phyloP scores from a whole-genome alignment of 2,329 filamentous ascomycete genomes.

The Ceratocystis albifundus region DNA sequence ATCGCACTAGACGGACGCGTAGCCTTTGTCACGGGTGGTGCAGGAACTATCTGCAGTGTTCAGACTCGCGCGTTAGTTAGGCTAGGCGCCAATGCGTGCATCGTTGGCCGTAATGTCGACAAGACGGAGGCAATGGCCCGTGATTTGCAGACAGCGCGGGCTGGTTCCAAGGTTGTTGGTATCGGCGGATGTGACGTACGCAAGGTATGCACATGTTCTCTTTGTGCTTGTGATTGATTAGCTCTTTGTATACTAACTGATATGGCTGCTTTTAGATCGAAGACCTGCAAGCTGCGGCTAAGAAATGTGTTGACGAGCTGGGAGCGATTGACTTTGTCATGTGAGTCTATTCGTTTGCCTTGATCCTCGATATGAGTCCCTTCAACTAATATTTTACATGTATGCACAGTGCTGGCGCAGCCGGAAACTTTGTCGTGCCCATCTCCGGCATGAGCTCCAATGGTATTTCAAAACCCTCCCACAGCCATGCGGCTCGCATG shows the following conservation, averaged over 20 bases:
- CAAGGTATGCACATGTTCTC: conserved; percentile 39
- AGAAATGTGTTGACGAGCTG: conserved; percentile 68
- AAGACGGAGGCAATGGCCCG: conserved; percentile 74
- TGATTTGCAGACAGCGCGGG: conserved; percentile 68
- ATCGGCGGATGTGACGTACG: conserved; percentile 73
- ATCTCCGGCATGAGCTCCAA: conserved; percentile 73
- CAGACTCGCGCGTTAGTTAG: conserved; percentile 86
- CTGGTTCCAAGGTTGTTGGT: conserved; percentile 73
- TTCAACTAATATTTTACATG: neutral
- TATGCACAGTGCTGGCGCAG: conserved; percentile 66
- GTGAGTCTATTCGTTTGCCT: conserved; percentile 39
- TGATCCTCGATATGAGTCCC: neutral
- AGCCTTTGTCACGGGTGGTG: conserved; percentile 88
- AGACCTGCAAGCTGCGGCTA: conserved; percentile 59
- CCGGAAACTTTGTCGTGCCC: conserved; percentile 87
- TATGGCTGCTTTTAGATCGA: conserved; percentile 37
- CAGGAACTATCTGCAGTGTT: conserved; percentile 84
- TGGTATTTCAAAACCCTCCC: conserved; percentile 23
- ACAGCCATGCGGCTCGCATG: neutral
- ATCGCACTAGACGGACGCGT: conserved; percentile 60
- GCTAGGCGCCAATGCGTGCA: conserved; percentile 85
- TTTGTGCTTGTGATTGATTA: conserved; percentile 4
- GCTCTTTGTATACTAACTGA: neutral
- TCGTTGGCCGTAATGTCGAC: conserved; percentile 76
- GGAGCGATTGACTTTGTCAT: conserved; percentile 88